phyloP scores from a whole-genome alignment of 2,329 filamentous ascomycete genomes.

The Cladosporium sp. region DNA sequence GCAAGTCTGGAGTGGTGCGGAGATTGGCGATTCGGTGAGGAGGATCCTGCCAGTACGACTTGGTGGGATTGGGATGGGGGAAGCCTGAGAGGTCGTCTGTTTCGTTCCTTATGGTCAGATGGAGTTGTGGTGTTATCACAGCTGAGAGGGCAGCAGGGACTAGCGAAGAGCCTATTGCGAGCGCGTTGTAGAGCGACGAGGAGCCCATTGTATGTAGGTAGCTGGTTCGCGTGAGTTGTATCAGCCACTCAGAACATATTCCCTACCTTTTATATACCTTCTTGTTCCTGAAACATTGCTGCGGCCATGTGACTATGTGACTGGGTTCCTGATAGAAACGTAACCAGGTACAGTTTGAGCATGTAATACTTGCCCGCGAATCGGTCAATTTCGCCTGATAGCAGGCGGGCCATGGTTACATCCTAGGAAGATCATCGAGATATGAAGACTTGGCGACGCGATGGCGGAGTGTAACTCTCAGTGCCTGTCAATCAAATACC shows the following conservation, averaged over 20 bases:
- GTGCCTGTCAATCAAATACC: background rate
- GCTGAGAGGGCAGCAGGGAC: background rate
- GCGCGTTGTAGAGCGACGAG: too few species aligned
- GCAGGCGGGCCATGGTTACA: constrained; percentile 7
- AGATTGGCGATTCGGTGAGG: constrained; percentile 39
- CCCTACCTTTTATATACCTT: background rate
- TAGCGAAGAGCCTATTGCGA: background rate
- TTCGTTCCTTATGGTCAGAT: background rate
- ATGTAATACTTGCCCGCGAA: constrained; percentile 1
- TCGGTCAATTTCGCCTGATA: constrained; percentile 1
- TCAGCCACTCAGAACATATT: too few species aligned
- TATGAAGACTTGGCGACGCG: constrained; percentile 1
- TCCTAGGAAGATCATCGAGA: constrained; percentile 14
- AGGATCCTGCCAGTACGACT: constrained; percentile 46
- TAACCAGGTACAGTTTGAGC: background rate
- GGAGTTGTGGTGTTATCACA: background rate
- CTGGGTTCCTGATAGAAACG: too few species aligned
- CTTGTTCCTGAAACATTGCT: too few species aligned
- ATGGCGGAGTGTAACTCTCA: background rate
- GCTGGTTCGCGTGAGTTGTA: too few species aligned
- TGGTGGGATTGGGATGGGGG: constrained; percentile 37
- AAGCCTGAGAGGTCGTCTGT: constrained; percentile 23
- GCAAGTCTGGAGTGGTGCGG: constrained; percentile 27
- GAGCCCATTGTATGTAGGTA: too few species aligned
- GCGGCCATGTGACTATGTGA: too few species aligned